A percentile compares a stretch with the other conserved stretches of the same genome.
These are phyloP conservation scores for Penicillium roqueforti DNA, from an alignment of 495 filamentous ascomycete genomes.

Conservation along the genomic window DNA sequence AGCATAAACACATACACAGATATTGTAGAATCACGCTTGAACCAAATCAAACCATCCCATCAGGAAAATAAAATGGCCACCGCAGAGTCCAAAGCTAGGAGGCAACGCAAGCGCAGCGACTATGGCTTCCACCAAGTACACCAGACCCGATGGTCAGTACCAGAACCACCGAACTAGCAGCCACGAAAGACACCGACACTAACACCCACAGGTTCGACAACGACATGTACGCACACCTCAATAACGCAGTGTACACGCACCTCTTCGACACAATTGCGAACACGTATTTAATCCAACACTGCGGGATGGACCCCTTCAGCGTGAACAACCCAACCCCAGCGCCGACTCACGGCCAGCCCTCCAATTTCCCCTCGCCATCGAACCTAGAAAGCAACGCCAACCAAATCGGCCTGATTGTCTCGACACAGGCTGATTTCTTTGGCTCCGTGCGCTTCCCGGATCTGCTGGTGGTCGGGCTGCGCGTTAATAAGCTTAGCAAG, in stretches of 20 bases:
- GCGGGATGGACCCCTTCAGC: slow-evolving; percentile 65
- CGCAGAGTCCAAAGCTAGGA: slow-evolving; percentile 51
- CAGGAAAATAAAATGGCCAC: slow-evolving; percentile 20
- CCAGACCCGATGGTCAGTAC: slow-evolving; percentile 76
- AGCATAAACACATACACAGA: background rate
- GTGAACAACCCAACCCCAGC: slow-evolving; percentile 30
- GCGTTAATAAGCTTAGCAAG: slow-evolving; percentile 77
- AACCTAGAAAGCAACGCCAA: slow-evolving; percentile 13
- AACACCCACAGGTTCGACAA: slow-evolving; percentile 69
- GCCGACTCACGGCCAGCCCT: background rate
- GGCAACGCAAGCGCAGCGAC: slow-evolving; percentile 57
- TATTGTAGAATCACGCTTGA: background rate
- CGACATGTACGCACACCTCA: slow-evolving; percentile 90
- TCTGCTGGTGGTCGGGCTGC: slow-evolving; percentile 72
- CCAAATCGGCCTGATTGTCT: slow-evolving; percentile 60
- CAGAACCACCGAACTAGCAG: background rate
- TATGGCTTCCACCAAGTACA: slow-evolving; percentile 81
- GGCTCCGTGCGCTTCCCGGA: slow-evolving; percentile 78
- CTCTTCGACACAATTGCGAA: slow-evolving; percentile 88
- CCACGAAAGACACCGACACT: background rate
- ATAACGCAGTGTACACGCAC: slow-evolving; percentile 79
- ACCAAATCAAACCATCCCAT: background rate
- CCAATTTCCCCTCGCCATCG: slow-evolving; percentile 6
- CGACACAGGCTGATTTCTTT: slow-evolving; percentile 81
- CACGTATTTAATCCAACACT: slow-evolving; percentile 77